These are phyloP conservation scores for Ambrosia artemisiifolia DNA, from an alignment of 129 eudicot species.

Conservation along the genomic window DNA sequence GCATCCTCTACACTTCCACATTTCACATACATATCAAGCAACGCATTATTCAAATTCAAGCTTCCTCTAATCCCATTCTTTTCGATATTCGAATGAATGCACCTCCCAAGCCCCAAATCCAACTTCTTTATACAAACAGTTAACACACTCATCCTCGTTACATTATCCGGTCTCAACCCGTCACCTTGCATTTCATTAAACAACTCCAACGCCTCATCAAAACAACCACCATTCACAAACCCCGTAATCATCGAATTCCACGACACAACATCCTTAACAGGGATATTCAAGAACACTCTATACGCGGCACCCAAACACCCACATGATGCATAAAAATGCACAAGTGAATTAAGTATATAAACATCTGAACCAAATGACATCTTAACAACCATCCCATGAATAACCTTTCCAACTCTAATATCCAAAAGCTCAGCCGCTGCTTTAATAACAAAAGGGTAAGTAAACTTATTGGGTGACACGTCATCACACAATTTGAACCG, in stretches of 20 bases:
- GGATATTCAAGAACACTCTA: constrained; percentile 46
- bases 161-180: constrained; percentile 43
- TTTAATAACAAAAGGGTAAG: constrained; percentile 72
- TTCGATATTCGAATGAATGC: constrained; percentile 51
- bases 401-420: constrained; percentile 38
- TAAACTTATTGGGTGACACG: constrained; percentile 55
- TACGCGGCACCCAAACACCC: constrained; percentile 47
- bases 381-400: constrained; percentile 72
- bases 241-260: constrained; percentile 78
- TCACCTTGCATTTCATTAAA: constrained; percentile 47
- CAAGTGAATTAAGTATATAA: constrained; percentile 58
- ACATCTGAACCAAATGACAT: constrained; percentile 38
- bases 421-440: constrained; percentile 51
- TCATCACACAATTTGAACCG: constrained; percentile 27
- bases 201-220: constrained; percentile 50
- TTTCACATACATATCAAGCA: constrained; percentile 75
- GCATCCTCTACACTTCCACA: constrained; percentile 65
- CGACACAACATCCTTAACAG: constrained; percentile 58
- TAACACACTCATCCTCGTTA: constrained; percentile 58
- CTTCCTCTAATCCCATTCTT: constrained; percentile 36
- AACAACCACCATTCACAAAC: constrained; percentile 41
- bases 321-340: constrained; percentile 56
- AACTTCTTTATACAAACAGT: constrained; percentile 55
- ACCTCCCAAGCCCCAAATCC: constrained; percentile 53
- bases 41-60: constrained; percentile 47